Conservation (phyloP, 1,284 basidiomycete genomes). For the Tremellales sp. region DNA sequence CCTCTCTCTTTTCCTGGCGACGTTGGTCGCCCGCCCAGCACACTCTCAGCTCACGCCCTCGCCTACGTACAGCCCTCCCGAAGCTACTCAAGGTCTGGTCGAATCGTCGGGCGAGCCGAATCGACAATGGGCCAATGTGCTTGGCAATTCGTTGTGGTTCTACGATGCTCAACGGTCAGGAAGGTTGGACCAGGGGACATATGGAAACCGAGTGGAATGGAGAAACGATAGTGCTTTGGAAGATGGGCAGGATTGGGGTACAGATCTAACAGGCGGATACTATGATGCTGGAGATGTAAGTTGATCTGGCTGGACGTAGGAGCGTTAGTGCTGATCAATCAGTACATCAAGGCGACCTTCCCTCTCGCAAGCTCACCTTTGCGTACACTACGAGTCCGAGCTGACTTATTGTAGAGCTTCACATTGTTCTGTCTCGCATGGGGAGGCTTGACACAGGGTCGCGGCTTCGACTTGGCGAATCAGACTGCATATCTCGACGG, state of each 20-base stretch:
- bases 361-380: slow-evolving; percentile 57
- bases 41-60: slow-evolving; percentile 36
- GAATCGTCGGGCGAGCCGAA: slow-evolving; percentile 59
- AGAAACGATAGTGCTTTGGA: slow-evolving; percentile 71
- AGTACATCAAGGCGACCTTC: slow-evolving; percentile 79
- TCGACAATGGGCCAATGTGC: slow-evolving; percentile 70
- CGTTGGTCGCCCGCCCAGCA: too few species aligned
- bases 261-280: slow-evolving; percentile 80
- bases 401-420: slow-evolving; percentile 59
- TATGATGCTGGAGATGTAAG: slow-evolving; percentile 69
- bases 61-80: slow-evolving; percentile 51
- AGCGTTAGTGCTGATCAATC: neutral
- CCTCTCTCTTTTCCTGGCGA: too few species aligned
- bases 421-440: slow-evolving; percentile 78
- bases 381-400: too few species aligned
- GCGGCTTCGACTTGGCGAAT: slow-evolving; percentile 73
- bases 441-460: slow-evolving; percentile 77
- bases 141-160: slow-evolving; percentile 78
- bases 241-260: slow-evolving; percentile 68
- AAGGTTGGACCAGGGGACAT: slow-evolving; percentile 55
- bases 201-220: slow-evolving; percentile 73
- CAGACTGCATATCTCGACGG: slow-evolving; percentile 85
- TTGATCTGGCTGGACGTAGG: too few species aligned
- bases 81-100: slow-evolving; percentile 56
- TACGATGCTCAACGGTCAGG: slow-evolving; percentile 89